Base-by-base conservation (phyloP, 2,329 filamentous ascomycete genomes). In the Cryphonectria naterciae region DNA sequence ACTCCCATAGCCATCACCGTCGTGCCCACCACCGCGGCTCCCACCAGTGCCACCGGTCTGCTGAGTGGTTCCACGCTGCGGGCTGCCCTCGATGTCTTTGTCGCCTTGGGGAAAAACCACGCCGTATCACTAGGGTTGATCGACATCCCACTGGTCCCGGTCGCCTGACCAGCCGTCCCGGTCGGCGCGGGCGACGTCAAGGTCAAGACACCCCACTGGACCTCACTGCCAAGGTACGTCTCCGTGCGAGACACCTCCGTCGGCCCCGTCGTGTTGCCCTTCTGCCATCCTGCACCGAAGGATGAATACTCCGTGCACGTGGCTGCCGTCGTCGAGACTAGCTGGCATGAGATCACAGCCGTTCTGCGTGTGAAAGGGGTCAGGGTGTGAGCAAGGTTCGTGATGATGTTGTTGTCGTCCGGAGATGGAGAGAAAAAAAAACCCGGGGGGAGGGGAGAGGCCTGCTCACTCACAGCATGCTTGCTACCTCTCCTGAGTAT, bases 301-400 rank as follows among this genome's bases (percentile, higher is more conserved):
- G 84, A 85, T 2, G 85, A 84, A 73, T 84, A 85, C 28, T 84
- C 84, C 0, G 83, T 85, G 73, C 85, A 86, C 6, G 82, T 84
- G 25, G 84, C 84, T 13, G 78, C 80, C 5, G 83, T 84, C 6
- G 78, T 83, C 35, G 80, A 83, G 28, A 79, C 75, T 35, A 86
- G 77, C 22, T 78, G 77, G 75, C 84, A 86, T 68, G 78, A 81
- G 22, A 86, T 78, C 64, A 84, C 78, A 54, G 82, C 83, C 39
- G 81, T 85, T 65, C 84, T 85, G 73, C 17, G 25, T 49, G 22
- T n/a, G 10, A 49, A 22, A 11, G 8, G 22, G 2, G 13, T 1
- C 10, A 32, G 43, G 58, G 41, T 56, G 22, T 39, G 52, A 37
- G 54, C 37, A 10, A 32, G 22, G 19, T 3, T 10, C 19, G 46